Base-by-base conservation (phyloP, 345 rosid genomes). In the Euphorbia tirucalli region DNA sequence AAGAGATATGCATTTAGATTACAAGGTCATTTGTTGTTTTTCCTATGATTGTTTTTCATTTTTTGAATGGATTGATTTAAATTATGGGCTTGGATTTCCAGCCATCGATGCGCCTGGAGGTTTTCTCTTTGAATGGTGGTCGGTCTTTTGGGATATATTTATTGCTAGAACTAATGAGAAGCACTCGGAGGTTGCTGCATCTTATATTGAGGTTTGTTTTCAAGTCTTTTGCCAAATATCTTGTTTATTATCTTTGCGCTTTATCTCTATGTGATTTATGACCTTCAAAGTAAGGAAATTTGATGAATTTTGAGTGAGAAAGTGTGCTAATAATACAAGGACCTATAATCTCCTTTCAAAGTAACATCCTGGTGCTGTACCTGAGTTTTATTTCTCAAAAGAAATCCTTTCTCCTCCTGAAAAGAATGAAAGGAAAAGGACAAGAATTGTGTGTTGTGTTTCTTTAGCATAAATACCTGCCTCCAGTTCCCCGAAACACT, bases 41-140 rank as follows among this genome's bases (percentile, higher is more conserved):
- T n/a, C 11, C 19, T 7, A 19, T 18, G 16, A 74, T 44, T 32
- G 3, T 37, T 35, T 54, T 30, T 48, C 7, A n/a, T 30, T 56
- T 57, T 6, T 64, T 69, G 3, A 55, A 6, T 71, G 50, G 70
- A 49, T 67, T 30, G 67, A 49, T 70, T 30, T 66, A 24, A 50
- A 16, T 75, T 74, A 75, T 73, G 56, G 28, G 61, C 46, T 5
- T 37, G 75, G 70, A 55, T 82, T 77, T 80, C 70, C 86, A 92
- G 99, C 99, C 31, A 95, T 95, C 68, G 97, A 95, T 73, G 99
- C 99, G 15, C 99, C 99, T 30, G 99, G 97, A 28, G 99, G 99
- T 27, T 95, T 95, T 81, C 91, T 95, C 54, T 95, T 95, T 77
- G 99, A 95, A 80, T 95, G 99, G 99, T 95, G 99, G 99, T 95